Evolutionary conservation across 2,329 filamentous ascomycete species (phyloP).

Genomic region (Tolypocladium sp.): DNA sequence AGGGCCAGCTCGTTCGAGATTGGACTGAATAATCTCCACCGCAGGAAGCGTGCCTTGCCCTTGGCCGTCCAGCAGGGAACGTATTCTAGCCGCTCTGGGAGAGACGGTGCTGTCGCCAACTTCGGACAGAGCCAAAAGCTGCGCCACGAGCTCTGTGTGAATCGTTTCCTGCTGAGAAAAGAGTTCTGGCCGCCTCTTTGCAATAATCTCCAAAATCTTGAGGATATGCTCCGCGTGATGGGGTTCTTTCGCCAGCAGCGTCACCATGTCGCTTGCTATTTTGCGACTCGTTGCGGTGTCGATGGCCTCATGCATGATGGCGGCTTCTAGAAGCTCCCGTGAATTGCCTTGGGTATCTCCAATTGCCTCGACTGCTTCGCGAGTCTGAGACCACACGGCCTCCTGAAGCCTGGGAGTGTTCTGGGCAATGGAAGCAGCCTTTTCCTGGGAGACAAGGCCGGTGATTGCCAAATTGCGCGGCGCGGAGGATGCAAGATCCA

Average conservation of each 20-base stretch:
- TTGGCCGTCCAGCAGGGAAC: constrained; percentile 34
- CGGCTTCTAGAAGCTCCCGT: constrained; percentile 40
- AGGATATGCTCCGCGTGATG: constrained; percentile 22
- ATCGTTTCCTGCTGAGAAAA: constrained; percentile 34
- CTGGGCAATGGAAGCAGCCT: constrained; percentile 28
- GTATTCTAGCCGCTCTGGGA: constrained; percentile 31
- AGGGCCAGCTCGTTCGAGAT: constrained; percentile 38
- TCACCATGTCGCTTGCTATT: constrained; percentile 25
- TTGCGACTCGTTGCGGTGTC: constrained; percentile 21
- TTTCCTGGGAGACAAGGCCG: constrained; percentile 36
- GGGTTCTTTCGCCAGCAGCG: constrained; percentile 21
- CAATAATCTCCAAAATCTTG: constrained; percentile 37
- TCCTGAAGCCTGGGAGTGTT: constrained; percentile 33
- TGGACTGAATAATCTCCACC: constrained; percentile 43
- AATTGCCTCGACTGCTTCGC: constrained; percentile 26
- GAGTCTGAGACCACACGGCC: constrained; percentile 31
- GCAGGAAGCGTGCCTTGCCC: constrained; percentile 33
- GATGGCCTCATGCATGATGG: constrained; percentile 32
- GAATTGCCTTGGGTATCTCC: constrained; percentile 7
- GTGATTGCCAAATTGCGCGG: constrained; percentile 24
- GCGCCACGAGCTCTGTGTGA: constrained; percentile 41
- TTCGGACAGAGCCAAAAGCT: constrained; percentile 45
- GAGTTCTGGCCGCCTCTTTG: constrained; percentile 32
- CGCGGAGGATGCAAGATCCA: constrained; percentile 19
- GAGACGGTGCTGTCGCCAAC: constrained; percentile 28